Evolutionary conservation across 345 rosid species (phyloP).

Genomic region (Pelargonium nanum): DNA sequence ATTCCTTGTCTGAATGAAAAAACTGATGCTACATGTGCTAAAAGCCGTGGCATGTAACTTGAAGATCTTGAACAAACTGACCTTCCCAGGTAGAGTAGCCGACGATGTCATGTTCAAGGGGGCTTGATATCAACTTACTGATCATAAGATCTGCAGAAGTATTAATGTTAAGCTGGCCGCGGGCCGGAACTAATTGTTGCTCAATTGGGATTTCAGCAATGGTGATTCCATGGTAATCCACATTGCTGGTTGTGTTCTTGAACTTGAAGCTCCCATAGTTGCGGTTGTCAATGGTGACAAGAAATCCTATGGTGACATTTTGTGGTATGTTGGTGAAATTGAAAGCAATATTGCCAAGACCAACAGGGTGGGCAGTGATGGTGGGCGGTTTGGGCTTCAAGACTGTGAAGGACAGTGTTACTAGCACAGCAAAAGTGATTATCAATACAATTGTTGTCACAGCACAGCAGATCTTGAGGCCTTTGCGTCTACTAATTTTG

Average conservation of each 20-base stretch:
- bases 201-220: conserved; percentile 19
- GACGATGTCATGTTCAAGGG: conserved; percentile 23
- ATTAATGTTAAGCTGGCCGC: conserved; percentile 18
- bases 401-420: conserved; percentile 24
- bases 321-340: background rate
- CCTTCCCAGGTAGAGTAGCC: conserved; percentile 27
- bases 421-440: conserved; percentile 2
- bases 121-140: conserved; percentile 15
- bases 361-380: conserved; percentile 18
- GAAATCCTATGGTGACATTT: conserved; percentile 16
- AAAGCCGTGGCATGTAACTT: conserved; percentile 18
- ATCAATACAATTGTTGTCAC: conserved; percentile 13
- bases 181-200: conserved; percentile 16
- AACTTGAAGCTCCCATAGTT: conserved; percentile 37
- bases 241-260: conserved; percentile 14
- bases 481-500: conserved; percentile 4
- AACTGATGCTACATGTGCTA: conserved; percentile 19
- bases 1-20: conserved; percentile 10
- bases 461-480: conserved; percentile 17
- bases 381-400: conserved; percentile 36
- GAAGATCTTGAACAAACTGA: conserved; percentile 21
- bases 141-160: conserved; percentile 18
- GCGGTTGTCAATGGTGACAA: conserved; percentile 25
- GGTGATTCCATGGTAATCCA: conserved; percentile 19
- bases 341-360: conserved; percentile 16